Percentiles rank a stretch among this genome's conserved stretches.
phyloP scores from a whole-genome alignment of 441 rosid genomes.

The Euphorbia celastroides region DNA sequence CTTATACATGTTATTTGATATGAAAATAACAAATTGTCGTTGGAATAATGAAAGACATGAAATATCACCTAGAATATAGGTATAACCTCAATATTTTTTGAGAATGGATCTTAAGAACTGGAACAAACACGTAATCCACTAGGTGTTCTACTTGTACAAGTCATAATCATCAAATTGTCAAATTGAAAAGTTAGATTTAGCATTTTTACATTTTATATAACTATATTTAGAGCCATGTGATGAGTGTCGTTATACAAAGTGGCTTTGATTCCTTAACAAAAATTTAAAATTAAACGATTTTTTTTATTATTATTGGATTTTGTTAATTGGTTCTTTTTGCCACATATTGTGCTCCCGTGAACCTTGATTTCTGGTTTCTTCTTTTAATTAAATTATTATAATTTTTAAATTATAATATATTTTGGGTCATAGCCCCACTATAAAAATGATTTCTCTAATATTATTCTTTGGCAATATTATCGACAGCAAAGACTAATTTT shows the following conservation, averaged over 20 bases:
- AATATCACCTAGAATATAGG: too few relatives aligned
- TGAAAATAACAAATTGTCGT: too few relatives aligned
- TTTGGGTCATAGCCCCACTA: background rate
- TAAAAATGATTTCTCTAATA: background rate
- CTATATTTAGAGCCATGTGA: background rate
- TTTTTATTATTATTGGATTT: background rate
- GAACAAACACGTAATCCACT: too few relatives aligned
- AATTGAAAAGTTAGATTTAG: background rate
- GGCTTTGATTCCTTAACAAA: background rate
- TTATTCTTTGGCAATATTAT: slow-evolving; percentile 1
- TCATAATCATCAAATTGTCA: background rate
- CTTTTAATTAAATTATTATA: background rate
- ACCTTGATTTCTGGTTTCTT: background rate
- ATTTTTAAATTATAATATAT: too few relatives aligned
- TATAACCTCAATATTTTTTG: too few relatives aligned
- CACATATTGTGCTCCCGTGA: slow-evolving; percentile 1
- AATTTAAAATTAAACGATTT: background rate
- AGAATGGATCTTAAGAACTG: too few relatives aligned
- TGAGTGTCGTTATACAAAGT: background rate
- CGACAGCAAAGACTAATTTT: slow-evolving; percentile 1
- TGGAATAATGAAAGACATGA: too few relatives aligned
- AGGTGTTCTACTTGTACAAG: too few relatives aligned
- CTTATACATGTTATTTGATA: too few relatives aligned
- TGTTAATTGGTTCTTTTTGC: background rate
- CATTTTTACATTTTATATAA: too few relatives aligned